These are phyloP conservation scores for Entonaema liquescens DNA, from an alignment of 495 filamentous ascomycete genomes.

Conservation along the genomic window DNA sequence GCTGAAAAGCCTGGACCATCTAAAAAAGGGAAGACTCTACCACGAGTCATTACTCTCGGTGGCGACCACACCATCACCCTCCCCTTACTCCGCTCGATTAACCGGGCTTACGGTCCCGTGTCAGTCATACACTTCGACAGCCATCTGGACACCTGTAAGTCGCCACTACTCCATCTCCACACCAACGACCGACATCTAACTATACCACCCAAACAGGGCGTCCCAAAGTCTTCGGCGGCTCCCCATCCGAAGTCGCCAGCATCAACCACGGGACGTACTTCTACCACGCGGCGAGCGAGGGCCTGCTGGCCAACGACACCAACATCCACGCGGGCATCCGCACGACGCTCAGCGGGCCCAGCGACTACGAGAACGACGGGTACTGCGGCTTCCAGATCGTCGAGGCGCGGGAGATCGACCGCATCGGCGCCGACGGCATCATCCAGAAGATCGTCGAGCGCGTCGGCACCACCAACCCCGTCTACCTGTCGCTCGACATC, in stretches of 20 bases:
- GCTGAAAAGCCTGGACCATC: conserved; percentile 58
- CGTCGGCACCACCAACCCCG: conserved; percentile 69
- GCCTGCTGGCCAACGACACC: conserved; percentile 74
- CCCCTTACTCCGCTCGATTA: conserved; percentile 77
- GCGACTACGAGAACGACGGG: conserved; percentile 75
- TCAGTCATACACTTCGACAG: conserved; percentile 89
- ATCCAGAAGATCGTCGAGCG: conserved; percentile 68
- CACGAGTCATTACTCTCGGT: conserved; percentile 76
- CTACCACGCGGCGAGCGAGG: conserved; percentile 80
- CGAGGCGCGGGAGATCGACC: conserved; percentile 77
- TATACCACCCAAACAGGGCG: conserved; percentile 58
- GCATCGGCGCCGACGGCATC: conserved; percentile 69
- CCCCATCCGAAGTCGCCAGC: conserved; percentile 64
- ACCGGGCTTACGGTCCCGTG: conserved; percentile 79
- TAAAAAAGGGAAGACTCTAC: conserved; percentile 61
- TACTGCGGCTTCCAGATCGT: conserved; percentile 76
- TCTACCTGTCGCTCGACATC: conserved; percentile 80
- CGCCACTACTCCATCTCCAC: conserved; percentile 69
- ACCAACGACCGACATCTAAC: conserved; percentile 28
- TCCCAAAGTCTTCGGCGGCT: conserved; percentile 68
- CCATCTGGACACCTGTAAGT: conserved; percentile 81
- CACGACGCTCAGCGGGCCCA: conserved; percentile 74
- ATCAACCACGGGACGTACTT: conserved; percentile 92
- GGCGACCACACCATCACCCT: conserved; percentile 88
- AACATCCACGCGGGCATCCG: conserved; percentile 80